Conservation (phyloP, 2,329 filamentous ascomycete species). For the Fusarium stilboides region DNA sequence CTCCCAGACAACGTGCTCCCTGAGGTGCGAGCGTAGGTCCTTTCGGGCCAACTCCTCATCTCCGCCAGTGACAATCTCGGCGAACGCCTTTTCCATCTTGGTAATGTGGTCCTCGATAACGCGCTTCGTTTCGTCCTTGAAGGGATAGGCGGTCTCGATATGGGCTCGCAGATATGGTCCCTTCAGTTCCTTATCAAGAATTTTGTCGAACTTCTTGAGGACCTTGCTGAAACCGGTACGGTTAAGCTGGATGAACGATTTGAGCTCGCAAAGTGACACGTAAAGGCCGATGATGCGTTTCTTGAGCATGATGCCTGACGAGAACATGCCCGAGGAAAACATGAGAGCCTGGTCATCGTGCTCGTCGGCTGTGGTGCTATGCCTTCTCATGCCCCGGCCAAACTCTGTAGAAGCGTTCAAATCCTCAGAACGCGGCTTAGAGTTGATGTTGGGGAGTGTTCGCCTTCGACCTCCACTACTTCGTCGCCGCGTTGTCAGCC, state of each 20-base stretch:
- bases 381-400: conserved; percentile 65
- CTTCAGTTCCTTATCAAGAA: conserved; percentile 85
- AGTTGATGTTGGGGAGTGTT: conserved; percentile 56
- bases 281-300: conserved; percentile 91
- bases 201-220: conserved; percentile 99
- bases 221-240: conserved; percentile 97
- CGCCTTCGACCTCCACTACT: conserved; percentile 59
- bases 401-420: conserved; percentile 75
- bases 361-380: conserved; percentile 81
- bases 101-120: conserved; percentile 79
- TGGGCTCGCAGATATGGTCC: conserved; percentile 79
- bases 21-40: conserved; percentile 89
- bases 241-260: conserved; percentile 96
- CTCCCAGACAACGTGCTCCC: conserved; percentile 99
- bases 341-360: conserved; percentile 81
- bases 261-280: conserved; percentile 93
- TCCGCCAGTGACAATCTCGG: conserved; percentile 85
- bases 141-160: conserved; percentile 86
- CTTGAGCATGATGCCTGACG: conserved; percentile 87
- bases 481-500: conserved; percentile 64
- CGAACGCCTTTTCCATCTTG: conserved; percentile 84
- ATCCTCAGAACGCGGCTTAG: conserved; percentile 62
- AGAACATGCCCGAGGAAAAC: conserved; percentile 73
- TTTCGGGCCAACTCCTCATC: conserved; percentile 83
- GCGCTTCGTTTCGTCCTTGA: conserved; percentile 79